phyloP scores from a whole-genome alignment of 2,329 filamentous ascomycete genomes.

The Fusarium metavorans region DNA sequence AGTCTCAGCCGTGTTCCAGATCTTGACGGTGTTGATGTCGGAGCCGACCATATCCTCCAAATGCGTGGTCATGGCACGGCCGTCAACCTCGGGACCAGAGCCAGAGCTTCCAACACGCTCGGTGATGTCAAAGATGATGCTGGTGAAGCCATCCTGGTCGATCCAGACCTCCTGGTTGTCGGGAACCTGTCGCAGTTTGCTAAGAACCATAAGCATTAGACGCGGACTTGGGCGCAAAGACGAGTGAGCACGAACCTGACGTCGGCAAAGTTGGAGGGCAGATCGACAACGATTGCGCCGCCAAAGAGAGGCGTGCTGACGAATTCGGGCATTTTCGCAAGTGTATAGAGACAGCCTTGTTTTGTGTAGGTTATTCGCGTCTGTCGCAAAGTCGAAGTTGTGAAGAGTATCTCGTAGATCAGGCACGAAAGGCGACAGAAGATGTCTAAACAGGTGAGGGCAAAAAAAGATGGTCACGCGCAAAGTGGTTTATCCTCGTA shows the following conservation, averaged over 20 bases:
- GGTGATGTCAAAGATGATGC: slow-evolving; percentile 90
- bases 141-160: slow-evolving; percentile 84
- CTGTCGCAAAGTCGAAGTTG: slow-evolving; percentile 14
- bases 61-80: slow-evolving; percentile 76
- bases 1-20: slow-evolving; percentile 74
- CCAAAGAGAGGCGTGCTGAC: slow-evolving; percentile 74
- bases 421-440: slow-evolving; percentile 9
- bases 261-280: slow-evolving; percentile 77
- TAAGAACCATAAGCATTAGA: slow-evolving; percentile 48
- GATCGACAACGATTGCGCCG: slow-evolving; percentile 76
- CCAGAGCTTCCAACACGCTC: slow-evolving; percentile 76
- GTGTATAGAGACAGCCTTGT: neutral
- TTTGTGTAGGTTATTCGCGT: neutral
- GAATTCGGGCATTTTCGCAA: slow-evolving; percentile 63
- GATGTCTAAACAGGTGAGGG: neutral
- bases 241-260: slow-evolving; percentile 67
- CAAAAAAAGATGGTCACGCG: slow-evolving; percentile 4
- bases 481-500: slow-evolving; percentile 4
- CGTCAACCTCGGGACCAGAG: slow-evolving; percentile 70
- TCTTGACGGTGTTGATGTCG: slow-evolving; percentile 72
- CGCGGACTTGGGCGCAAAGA: slow-evolving; percentile 17
- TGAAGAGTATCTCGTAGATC: neutral
- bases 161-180: slow-evolving; percentile 95
- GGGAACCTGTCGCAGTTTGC: slow-evolving; percentile 79
- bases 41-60: slow-evolving; percentile 76